phyloP scores from a whole-genome alignment of 805 yeast species.

The Starmerella potacharoeniae region DNA sequence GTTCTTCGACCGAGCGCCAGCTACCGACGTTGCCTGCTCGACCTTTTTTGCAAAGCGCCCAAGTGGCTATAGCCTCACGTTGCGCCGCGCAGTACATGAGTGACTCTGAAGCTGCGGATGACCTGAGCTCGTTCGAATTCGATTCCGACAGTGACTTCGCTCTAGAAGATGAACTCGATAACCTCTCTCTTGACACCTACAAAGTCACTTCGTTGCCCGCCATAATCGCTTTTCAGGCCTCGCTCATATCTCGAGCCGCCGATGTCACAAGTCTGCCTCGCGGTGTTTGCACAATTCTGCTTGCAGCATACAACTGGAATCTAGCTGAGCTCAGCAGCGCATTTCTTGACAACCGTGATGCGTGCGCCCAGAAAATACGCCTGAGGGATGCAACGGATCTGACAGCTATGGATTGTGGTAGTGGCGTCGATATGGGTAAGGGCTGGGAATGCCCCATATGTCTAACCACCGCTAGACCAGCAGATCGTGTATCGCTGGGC shows the following conservation, averaged over 20 bases:
- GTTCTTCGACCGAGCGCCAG: background rate
- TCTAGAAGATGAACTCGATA: background rate
- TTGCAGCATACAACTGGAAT: conserved; percentile 15
- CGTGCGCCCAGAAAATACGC: conserved; percentile 2
- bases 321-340: conserved; percentile 2
- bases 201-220: background rate
- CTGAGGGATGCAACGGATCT: background rate
- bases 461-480: background rate
- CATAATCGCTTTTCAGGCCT: background rate
- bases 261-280: conserved; percentile 4
- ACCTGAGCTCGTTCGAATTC: background rate
- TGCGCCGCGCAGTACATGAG: conserved; percentile 1
- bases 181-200: background rate
- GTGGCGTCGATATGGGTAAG: conserved; percentile 10
- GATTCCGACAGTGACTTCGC: background rate
- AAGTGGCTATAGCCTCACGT: background rate
- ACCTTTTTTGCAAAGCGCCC: too few species aligned
- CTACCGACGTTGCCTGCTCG: background rate
- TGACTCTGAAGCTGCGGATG: background rate
- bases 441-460: conserved; percentile 14
- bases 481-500: conserved; percentile 27
- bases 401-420: background rate
- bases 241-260: conserved; percentile 1
- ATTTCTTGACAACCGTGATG: conserved; percentile 5
- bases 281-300: conserved; percentile 2